phyloP scores from a whole-genome alignment of 768 basidiomycete species.

The Phanerochaete sordida region DNA sequence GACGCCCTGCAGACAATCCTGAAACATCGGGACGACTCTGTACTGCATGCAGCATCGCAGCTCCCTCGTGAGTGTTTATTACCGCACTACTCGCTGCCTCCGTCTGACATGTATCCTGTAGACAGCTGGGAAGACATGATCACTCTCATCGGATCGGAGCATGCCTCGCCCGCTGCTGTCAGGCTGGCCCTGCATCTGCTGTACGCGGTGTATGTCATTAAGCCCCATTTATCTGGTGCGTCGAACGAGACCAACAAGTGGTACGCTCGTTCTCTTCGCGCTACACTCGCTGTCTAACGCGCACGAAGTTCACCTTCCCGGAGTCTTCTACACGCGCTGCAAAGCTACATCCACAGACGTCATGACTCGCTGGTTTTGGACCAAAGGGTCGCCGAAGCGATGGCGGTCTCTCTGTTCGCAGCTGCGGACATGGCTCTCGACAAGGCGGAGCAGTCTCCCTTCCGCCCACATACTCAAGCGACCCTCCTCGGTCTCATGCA shows the following conservation, averaged over 20 bases:
- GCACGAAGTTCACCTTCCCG: background rate
- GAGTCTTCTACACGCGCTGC: background rate
- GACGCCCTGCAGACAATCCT: constrained; percentile 22
- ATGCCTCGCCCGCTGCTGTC: constrained; percentile 56
- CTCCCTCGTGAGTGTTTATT: constrained; percentile 50
- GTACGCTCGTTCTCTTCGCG: background rate
- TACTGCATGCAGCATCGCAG: constrained; percentile 57
- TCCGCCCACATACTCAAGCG: constrained; percentile 46
- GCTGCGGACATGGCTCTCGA: constrained; percentile 2
- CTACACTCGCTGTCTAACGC: background rate
- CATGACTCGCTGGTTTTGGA: constrained; percentile 9
- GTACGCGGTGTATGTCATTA: constrained; percentile 54
- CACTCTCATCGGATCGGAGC: constrained; percentile 41
- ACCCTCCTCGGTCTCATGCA: constrained; percentile 41
- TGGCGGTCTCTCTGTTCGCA: constrained; percentile 34
- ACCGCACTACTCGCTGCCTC: background rate
- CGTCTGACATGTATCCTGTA: constrained; percentile 23
- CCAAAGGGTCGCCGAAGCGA: constrained; percentile 30
- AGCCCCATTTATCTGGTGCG: constrained; percentile 32
- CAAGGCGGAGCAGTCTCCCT: constrained; percentile 15
- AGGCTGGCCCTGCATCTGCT: constrained; percentile 54
- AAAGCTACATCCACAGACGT: background rate
- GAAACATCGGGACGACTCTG: constrained; percentile 47
- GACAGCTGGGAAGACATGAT: constrained; percentile 53
- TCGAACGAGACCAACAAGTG: background rate